Conservation (phyloP, 148 eudicot genomes). For the Gaultheria prostrata region DNA sequence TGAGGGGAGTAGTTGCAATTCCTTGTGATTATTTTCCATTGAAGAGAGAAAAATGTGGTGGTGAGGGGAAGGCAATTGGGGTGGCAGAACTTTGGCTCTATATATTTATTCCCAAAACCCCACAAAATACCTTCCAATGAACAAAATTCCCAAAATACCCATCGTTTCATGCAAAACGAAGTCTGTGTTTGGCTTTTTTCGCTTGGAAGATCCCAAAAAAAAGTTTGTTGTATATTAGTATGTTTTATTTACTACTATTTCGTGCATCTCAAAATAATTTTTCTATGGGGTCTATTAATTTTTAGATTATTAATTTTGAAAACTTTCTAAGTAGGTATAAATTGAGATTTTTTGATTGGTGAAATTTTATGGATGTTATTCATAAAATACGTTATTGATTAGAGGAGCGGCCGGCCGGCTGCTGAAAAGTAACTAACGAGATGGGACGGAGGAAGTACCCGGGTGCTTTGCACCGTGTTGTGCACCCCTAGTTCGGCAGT, state of each 20-base stretch:
- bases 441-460: no score
- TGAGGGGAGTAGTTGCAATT: slow-evolving; percentile 69
- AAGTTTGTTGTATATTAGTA: background rate
- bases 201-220: background rate
- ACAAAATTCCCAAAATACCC: background rate
- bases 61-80: background rate
- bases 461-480: no score
- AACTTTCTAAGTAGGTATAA: no score
- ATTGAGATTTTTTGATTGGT: no score
- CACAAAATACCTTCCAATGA: background rate
- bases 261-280: background rate
- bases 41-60: slow-evolving; percentile 15
- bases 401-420: no score
- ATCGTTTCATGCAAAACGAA: background rate
- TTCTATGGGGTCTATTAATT: no score
- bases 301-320: no score
- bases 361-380: no score
- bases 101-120: background rate
- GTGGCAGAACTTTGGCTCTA: background rate
- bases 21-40: slow-evolving; percentile 71
- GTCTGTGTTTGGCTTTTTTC: background rate
- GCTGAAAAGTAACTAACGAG: no score
- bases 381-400: no score
- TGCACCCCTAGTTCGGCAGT: no score
- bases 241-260: background rate